phyloP scores from a whole-genome alignment of 768 basidiomycete species.

The Lactarius quietus region DNA sequence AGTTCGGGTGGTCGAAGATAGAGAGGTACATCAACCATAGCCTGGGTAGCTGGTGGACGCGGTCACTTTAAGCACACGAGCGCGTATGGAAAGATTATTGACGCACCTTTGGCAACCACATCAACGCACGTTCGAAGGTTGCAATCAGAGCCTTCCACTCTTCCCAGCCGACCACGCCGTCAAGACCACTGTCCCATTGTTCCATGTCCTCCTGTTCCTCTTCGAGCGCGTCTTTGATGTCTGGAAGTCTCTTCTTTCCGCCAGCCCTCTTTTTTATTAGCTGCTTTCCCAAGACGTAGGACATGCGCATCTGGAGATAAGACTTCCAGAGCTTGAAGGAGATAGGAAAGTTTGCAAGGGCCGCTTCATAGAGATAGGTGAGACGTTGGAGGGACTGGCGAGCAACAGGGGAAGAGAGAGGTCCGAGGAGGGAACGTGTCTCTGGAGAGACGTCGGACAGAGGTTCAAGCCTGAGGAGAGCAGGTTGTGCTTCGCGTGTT shows the following conservation, averaged over 20 bases:
- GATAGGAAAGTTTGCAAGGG: constrained; percentile 79
- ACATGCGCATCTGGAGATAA: constrained; percentile 79
- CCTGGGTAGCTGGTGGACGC: constrained; percentile 67
- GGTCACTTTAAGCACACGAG: background rate
- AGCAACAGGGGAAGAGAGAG: constrained; percentile 67
- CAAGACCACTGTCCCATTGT: constrained; percentile 83
- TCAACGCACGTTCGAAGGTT: constrained; percentile 86
- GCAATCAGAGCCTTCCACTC: constrained; percentile 92
- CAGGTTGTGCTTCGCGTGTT: constrained; percentile 60
- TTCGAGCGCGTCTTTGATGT: constrained; percentile 85
- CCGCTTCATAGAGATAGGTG: constrained; percentile 92
- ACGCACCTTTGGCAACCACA: constrained; percentile 89
- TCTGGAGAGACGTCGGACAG: constrained; percentile 47
- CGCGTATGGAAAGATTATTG: constrained; percentile 3
- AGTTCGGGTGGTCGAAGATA: constrained; percentile 83
- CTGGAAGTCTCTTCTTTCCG: constrained; percentile 88
- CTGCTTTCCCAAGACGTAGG: constrained; percentile 79
- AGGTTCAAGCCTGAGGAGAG: constrained; percentile 56
- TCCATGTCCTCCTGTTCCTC: constrained; percentile 78
- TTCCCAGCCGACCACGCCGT: constrained; percentile 89
- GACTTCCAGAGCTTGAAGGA: constrained; percentile 97
- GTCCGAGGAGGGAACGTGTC: constrained; percentile 63
- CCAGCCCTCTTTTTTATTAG: constrained; percentile 72
- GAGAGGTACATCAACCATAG: constrained; percentile 94
- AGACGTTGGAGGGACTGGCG: constrained; percentile 78